Conservation (phyloP, 441 rosid species). For the Syzygium syzygioides region DNA sequence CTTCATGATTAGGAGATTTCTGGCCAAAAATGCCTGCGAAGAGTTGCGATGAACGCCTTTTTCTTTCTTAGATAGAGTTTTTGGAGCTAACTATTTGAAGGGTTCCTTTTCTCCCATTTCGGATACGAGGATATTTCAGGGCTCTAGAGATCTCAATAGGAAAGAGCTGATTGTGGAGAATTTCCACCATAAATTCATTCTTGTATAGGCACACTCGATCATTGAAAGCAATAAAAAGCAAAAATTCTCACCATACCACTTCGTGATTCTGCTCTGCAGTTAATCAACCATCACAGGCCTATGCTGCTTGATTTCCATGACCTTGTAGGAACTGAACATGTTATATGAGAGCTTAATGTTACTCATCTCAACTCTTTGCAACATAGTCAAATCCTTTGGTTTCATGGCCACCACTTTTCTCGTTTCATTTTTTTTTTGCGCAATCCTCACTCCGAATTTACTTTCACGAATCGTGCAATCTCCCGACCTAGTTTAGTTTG, state of each 20-base stretch:
- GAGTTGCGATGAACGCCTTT: background rate
- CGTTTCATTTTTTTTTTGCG: background rate
- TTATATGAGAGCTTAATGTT: background rate
- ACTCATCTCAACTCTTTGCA: too few species aligned
- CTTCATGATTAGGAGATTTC: slow-evolving; percentile 24
- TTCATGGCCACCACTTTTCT: background rate
- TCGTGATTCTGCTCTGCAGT: background rate
- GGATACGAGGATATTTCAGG: background rate
- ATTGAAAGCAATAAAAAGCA: background rate
- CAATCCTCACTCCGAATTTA: background rate
- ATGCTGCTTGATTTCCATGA: background rate
- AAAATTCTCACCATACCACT: background rate
- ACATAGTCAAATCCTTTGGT: too few species aligned
- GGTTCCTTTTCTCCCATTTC: background rate
- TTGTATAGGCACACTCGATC: background rate
- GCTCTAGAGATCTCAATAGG: background rate
- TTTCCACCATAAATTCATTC: background rate
- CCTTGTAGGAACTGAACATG: background rate
- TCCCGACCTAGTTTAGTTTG: background rate
- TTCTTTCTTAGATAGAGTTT: background rate
- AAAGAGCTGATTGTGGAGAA: background rate
- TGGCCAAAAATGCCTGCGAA: background rate
- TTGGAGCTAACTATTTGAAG: background rate
- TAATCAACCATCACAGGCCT: background rate
- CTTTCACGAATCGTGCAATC: background rate